Evolutionary conservation across 139 green algal genomes (phyloP).

Genomic region (Chlamydomonas sp.): DNA sequence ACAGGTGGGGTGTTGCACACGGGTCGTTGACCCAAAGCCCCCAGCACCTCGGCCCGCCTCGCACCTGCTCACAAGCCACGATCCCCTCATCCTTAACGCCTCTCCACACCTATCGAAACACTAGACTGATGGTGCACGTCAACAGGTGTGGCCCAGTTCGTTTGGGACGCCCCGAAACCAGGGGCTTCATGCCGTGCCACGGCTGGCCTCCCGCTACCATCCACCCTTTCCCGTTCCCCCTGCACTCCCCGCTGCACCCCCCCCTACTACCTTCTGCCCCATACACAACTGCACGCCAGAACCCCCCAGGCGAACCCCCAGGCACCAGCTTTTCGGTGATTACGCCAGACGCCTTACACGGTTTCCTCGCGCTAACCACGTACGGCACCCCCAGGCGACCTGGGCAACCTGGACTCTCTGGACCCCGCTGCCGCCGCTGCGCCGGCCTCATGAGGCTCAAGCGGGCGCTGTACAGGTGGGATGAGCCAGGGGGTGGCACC

Average conservation of each 20-base stretch:
- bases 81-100: neutral
- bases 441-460: conserved; percentile 75
- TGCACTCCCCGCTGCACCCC: too few species aligned
- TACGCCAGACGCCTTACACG: neutral
- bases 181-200: too few species aligned
- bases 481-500: neutral
- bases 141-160: too few species aligned
- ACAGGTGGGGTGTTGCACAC: conserved; percentile 50
- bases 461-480: conserved; percentile 74
- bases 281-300: too few species aligned
- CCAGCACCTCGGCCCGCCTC: too few species aligned
- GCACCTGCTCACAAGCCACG: neutral
- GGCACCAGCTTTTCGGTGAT: too few species aligned
- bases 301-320: too few species aligned
- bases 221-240: neutral
- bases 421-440: conserved; percentile 62
- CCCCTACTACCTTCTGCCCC: neutral
- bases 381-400: conserved; percentile 62
- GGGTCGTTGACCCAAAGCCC: neutral
- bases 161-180: too few species aligned
- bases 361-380: neutral
- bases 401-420: conserved; percentile 84
- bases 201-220: neutral
- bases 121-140: too few species aligned
- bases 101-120: too few species aligned